These are phyloP conservation scores for Xylariomycetidae sp. DNA, from an alignment of 2,329 filamentous ascomycete genomes.

Conservation along the genomic window DNA sequence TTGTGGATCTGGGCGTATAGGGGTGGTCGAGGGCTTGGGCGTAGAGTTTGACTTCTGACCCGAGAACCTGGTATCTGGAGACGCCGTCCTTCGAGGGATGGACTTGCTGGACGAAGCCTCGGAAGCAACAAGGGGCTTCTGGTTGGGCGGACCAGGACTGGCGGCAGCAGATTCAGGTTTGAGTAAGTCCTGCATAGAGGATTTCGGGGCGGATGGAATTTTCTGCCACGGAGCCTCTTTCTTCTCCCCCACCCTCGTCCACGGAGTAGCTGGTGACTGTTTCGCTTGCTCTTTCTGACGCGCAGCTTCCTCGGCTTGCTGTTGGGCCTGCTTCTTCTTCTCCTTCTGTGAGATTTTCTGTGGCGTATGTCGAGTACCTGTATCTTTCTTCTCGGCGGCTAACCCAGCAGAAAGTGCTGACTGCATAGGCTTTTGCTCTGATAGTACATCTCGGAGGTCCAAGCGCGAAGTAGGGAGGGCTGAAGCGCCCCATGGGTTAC, in stretches of 20 bases:
- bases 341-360: conserved; percentile 84
- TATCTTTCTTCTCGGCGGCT: conserved; percentile 43
- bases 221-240: conserved; percentile 62
- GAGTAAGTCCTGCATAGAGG: conserved; percentile 44
- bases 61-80: conserved; percentile 57
- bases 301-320: conserved; percentile 46
- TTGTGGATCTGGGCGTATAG: conserved; percentile 26
- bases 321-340: conserved; percentile 74
- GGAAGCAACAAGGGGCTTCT: conserved; percentile 38
- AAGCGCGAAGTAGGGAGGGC: conserved; percentile 56
- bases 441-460: conserved; percentile 73
- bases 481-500: conserved; percentile 44
- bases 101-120: conserved; percentile 33
- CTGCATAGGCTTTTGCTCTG: conserved; percentile 41
- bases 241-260: conserved; percentile 37
- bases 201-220: conserved; percentile 40
- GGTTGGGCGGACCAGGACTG: conserved; percentile 24
- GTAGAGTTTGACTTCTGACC: conserved; percentile 43
- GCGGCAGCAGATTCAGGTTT: conserved; percentile 25
- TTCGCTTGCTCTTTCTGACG: conserved; percentile 27
- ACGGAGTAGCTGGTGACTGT: conserved; percentile 33
- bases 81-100: conserved; percentile 44
- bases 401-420: conserved; percentile 51
- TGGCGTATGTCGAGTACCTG: conserved; percentile 30
- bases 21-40: conserved; percentile 23